These are phyloP conservation scores for Cadophora malorum DNA, from an alignment of 2,329 filamentous ascomycete genomes.

Conservation along the genomic window DNA sequence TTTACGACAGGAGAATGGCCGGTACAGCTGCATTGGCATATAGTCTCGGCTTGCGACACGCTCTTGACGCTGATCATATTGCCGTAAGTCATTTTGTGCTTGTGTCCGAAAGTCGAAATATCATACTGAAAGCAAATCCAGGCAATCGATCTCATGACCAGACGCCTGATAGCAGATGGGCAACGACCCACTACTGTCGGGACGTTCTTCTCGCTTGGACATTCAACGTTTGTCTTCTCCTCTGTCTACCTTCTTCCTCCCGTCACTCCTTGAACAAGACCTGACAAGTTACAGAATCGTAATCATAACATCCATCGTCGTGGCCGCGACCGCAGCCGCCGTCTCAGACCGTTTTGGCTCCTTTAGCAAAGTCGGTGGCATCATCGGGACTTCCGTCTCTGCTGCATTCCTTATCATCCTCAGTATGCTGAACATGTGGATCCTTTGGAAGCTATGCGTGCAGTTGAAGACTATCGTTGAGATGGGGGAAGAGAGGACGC, in stretches of 20 bases:
- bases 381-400: constrained; percentile 87
- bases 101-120: no score
- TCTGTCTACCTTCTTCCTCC: no score
- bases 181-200: constrained; percentile 90
- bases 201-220: constrained; percentile 91
- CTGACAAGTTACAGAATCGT: constrained; percentile 62
- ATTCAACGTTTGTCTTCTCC: constrained; percentile 66
- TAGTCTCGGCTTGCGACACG: constrained; percentile 87
- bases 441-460: constrained; percentile 75
- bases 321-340: constrained; percentile 87
- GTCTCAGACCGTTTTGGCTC: constrained; percentile 80
- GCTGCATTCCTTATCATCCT: constrained; percentile 83
- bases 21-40: constrained; percentile 86
- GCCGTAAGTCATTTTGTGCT: constrained; percentile 46
- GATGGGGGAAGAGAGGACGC: constrained; percentile 38
- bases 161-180: constrained; percentile 83
- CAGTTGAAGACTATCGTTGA: constrained; percentile 47
- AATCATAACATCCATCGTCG: constrained; percentile 85
- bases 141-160: constrained; percentile 91
- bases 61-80: constrained; percentile 96
- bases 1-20: constrained; percentile 55
- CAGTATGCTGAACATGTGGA: constrained; percentile 84
- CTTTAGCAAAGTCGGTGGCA: constrained; percentile 82
- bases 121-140: background rate
- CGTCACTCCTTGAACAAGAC: background rate